phyloP scores from a whole-genome alignment of 2,329 filamentous ascomycete species.

The Phialocephala sp. region DNA sequence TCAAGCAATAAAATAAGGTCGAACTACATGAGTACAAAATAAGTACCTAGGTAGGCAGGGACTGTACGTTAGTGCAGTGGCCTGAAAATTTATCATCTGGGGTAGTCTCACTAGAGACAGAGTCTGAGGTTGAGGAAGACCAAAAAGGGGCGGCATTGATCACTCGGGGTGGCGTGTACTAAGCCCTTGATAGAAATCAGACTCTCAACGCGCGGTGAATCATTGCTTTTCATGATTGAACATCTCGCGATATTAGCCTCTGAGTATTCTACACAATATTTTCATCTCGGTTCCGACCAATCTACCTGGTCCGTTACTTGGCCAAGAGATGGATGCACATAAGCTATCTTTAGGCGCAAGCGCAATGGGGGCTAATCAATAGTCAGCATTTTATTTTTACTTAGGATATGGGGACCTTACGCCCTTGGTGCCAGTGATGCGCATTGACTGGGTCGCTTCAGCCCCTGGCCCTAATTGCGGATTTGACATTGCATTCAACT shows the following conservation, averaged over 20 bases:
- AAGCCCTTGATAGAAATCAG: background rate
- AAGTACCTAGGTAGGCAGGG: too few species aligned
- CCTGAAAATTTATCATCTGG: background rate
- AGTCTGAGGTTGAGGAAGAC: background rate
- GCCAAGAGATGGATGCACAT: slow-evolving; percentile 71
- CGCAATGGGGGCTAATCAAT: slow-evolving; percentile 72
- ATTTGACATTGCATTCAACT: slow-evolving; percentile 87
- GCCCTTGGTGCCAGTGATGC: slow-evolving; percentile 81
- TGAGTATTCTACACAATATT: background rate
- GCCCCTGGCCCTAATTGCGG: slow-evolving; percentile 76
- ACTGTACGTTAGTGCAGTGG: background rate
- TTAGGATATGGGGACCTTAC: slow-evolving; percentile 64
- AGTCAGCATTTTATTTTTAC: slow-evolving; percentile 20
- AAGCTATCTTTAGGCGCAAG: slow-evolving; percentile 84
- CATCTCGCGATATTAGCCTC: background rate
- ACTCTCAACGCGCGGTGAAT: background rate
- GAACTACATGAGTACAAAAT: background rate
- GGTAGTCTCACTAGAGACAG: background rate
- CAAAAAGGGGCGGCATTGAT: background rate
- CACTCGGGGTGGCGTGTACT: background rate
- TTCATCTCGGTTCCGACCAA: slow-evolving; percentile 77
- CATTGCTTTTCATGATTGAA: background rate
- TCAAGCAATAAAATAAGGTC: background rate
- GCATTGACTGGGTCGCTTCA: slow-evolving; percentile 91
- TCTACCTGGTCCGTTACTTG: slow-evolving; percentile 91